Evolutionary conservation across 345 rosid genomes (phyloP), one percentile per base, ranked within the genome.

Genomic region (Eucalyptus tenuipes): DNA sequence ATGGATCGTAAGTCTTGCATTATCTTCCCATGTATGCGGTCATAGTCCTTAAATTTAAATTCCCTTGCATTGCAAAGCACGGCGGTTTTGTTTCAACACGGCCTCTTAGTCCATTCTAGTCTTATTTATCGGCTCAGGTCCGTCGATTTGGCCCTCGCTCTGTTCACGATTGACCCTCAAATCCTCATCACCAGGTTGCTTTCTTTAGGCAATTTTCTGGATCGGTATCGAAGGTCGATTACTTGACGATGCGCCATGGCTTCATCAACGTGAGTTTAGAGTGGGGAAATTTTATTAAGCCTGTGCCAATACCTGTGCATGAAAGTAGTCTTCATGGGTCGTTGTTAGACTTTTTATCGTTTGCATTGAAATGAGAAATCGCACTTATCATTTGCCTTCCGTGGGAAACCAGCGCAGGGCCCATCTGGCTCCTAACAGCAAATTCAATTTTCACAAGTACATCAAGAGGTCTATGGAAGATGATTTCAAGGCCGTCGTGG

Each of bases 381-480:
- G 20, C 22, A 33, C 80, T 68, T 17, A 15, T 33, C 44, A 33
- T 68, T 68, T 71, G 81, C 45, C 40, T 37, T 40, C 40, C 20
- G 20, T 18, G 25, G 45, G 81, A 37, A 71, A 18, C 81, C 33
- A 33, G 13, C 89, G 88, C 93, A 95, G 96, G n/a, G 95, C 94
- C 40, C 96, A 95, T 91, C 87, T 95, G 86, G 91, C 94, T 50
- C 89, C 93, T 13, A 92, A 91, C 79, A 79, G 89, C 88, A 92
- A 90, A 88, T 95, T 95, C 82, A 91, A 95, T 91, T 95, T 95
- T 92, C 96, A 93, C 86, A 94, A 89, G 85, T 94, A 94, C 94
- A 92, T 93, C 80, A 93, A 94, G 89, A 92, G 94, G 89, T 94
- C 95, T 84, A 92, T 93, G 94, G 96, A 95, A 90, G 96, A 95